Conservation (phyloP, 495 filamentous ascomycete genomes). For the Glutinoglossum americanum region DNA sequence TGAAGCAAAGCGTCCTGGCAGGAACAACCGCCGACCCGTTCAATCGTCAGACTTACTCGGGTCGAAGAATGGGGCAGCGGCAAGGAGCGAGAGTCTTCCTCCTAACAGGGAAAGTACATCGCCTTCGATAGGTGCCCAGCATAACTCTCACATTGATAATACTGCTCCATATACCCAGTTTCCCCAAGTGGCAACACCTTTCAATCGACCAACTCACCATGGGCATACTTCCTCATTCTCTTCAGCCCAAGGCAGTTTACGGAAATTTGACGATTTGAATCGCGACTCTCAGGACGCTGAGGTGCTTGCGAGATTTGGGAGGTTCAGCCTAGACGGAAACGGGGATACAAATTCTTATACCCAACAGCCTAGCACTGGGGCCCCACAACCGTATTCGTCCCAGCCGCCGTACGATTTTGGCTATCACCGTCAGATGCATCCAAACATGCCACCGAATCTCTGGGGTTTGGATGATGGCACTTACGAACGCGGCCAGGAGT, state of each 20-base stretch:
- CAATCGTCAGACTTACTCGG: not conserved
- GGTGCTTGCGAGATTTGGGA: slow-evolving; percentile 7
- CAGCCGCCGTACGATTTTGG: not conserved
- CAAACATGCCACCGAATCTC: not conserved
- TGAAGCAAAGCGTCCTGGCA: not conserved
- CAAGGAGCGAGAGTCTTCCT: slow-evolving; percentile 3
- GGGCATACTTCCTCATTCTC: slow-evolving; percentile 11
- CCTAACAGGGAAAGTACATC: not conserved
- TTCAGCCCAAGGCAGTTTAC: slow-evolving; percentile 10
- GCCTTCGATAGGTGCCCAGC: not conserved
- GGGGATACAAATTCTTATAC: not conserved
- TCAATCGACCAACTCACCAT: slow-evolving; percentile 4
- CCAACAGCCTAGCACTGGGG: not conserved
- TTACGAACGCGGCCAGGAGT: slow-evolving; percentile 3
- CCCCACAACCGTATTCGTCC: not conserved
- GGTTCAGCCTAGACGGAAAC: not conserved
- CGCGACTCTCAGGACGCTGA: slow-evolving; percentile 20
- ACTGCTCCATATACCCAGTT: slow-evolving; percentile 4
- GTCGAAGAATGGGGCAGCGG: not conserved
- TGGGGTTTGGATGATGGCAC: not conserved
- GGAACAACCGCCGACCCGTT: not conserved
- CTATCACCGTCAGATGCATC: not conserved
- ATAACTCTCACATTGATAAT: not conserved
- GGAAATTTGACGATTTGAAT: slow-evolving; percentile 17
- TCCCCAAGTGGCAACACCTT: slow-evolving; percentile 5